phyloP scores from a whole-genome alignment of 805 yeast genomes.

The Saccharomyces mikatae region DNA sequence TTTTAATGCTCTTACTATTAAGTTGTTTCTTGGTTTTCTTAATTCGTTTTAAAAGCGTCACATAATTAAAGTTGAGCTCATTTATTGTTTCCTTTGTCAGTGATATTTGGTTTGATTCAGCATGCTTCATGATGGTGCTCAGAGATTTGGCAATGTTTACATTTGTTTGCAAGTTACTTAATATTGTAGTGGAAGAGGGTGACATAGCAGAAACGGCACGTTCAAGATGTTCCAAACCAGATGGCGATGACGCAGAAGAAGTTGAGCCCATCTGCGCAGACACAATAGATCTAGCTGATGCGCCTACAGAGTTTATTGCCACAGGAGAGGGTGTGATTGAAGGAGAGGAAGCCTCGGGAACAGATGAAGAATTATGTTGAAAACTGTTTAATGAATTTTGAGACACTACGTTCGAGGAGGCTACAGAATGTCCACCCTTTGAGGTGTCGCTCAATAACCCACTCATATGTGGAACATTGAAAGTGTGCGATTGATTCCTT shows the following conservation, averaged over 20 bases:
- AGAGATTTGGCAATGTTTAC: constrained; percentile 28
- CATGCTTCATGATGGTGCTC: constrained; percentile 24
- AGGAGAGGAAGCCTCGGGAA: constrained; percentile 1
- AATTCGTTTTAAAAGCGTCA: constrained; percentile 18
- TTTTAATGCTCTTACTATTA: constrained; percentile 1
- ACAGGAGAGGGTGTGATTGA: constrained; percentile 1
- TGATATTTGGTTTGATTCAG: constrained; percentile 23
- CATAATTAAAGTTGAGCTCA: constrained; percentile 23
- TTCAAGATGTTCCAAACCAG: background rate
- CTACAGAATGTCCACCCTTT: background rate
- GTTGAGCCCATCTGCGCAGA: background rate
- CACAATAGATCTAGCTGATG: constrained; percentile 2
- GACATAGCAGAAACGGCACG: background rate
- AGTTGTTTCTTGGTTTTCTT: constrained; percentile 14
- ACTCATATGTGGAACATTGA: background rate
- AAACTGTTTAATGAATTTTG: background rate
- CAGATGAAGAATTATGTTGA: constrained; percentile 3
- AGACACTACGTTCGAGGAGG: background rate
- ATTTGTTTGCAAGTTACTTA: constrained; percentile 14
- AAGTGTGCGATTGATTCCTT: background rate
- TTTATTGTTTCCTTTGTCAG: constrained; percentile 22
- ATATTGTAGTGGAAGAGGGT: background rate
- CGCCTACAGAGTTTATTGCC: constrained; percentile 2
- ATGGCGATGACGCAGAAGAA: background rate
- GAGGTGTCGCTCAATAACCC: background rate